Conservation (phyloP, 768 basidiomycete species). For the Calocera cornea region DNA sequence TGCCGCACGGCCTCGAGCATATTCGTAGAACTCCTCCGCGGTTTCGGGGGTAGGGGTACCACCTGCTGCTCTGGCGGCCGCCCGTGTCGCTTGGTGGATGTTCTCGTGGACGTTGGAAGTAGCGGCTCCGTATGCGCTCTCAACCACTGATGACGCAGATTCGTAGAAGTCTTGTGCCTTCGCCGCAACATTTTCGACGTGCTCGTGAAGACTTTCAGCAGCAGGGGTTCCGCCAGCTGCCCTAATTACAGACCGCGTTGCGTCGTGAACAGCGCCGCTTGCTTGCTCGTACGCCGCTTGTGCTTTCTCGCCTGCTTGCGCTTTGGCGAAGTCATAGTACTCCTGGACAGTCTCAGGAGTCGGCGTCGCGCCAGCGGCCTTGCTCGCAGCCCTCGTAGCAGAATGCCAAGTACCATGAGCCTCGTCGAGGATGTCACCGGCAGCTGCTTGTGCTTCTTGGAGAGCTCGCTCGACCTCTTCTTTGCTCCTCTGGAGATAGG, state of each 20-base stretch:
- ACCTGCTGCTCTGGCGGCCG: background rate
- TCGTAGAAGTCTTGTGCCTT: background rate
- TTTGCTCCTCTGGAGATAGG: background rate
- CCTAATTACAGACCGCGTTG: constrained; percentile 14
- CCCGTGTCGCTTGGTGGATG: background rate
- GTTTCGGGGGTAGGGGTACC: background rate
- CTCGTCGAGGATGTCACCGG: background rate
- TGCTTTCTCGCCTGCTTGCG: background rate
- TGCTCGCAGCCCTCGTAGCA: background rate
- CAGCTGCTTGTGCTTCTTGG: background rate
- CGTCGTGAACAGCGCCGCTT: constrained; percentile 14
- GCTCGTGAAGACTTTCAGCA: background rate
- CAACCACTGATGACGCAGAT: background rate
- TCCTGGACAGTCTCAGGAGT: background rate
- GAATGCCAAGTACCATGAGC: background rate
- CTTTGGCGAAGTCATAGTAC: background rate
- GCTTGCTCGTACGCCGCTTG: constrained; percentile 7
- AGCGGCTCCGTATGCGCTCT: background rate
- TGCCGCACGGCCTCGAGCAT: background rate
- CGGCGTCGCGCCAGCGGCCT: background rate
- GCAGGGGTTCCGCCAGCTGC: background rate
- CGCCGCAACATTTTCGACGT: background rate
- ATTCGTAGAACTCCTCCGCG: background rate
- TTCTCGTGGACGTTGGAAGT: background rate
- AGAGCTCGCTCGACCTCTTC: constrained; percentile 1